Percentiles rank a stretch among this genome's conserved stretches.
phyloP scores from a whole-genome alignment of 2,329 filamentous ascomycete species.

The Truncatella angustata region DNA sequence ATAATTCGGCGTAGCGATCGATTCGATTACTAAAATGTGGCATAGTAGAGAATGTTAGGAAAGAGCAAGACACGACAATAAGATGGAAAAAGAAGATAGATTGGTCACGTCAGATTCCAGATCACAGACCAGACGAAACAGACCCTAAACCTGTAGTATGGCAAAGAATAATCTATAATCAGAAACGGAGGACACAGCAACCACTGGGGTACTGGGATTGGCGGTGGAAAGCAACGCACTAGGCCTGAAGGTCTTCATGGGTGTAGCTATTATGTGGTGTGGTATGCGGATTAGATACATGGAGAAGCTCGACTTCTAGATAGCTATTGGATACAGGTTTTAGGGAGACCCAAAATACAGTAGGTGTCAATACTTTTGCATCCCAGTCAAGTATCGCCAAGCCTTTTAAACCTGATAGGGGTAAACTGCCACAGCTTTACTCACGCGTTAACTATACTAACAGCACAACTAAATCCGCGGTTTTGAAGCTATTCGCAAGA shows the following conservation, averaged over 20 bases:
- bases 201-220: conserved; percentile 24
- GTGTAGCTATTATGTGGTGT: conserved; percentile 17
- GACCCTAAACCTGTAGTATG: conserved; percentile 36
- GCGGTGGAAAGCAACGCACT: conserved; percentile 28
- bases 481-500: too few species aligned
- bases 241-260: conserved; percentile 25
- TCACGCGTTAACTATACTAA: too few species aligned
- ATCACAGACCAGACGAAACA: conserved; percentile 45
- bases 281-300: conserved; percentile 10
- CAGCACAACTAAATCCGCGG: too few species aligned
- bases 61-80: conserved; percentile 10
- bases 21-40: not conserved
- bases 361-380: too few species aligned
- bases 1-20: conserved; percentile 26
- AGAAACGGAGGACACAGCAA: conserved; percentile 30
- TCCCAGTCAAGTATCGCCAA: too few species aligned
- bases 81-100: conserved; percentile 11
- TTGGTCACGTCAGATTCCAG: conserved; percentile 28
- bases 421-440: too few species aligned
- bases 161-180: conserved; percentile 25
- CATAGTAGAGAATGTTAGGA: conserved; percentile 16
- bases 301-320: conserved; percentile 5
- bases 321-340: conserved; percentile 19
- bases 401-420: too few species aligned
- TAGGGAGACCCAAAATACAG: conserved; percentile 14